Evolutionary conservation across 1,284 basidiomycete species (phyloP), one percentile per base, ranked within the genome.

Genomic region (Wolfiporia cocos): DNA sequence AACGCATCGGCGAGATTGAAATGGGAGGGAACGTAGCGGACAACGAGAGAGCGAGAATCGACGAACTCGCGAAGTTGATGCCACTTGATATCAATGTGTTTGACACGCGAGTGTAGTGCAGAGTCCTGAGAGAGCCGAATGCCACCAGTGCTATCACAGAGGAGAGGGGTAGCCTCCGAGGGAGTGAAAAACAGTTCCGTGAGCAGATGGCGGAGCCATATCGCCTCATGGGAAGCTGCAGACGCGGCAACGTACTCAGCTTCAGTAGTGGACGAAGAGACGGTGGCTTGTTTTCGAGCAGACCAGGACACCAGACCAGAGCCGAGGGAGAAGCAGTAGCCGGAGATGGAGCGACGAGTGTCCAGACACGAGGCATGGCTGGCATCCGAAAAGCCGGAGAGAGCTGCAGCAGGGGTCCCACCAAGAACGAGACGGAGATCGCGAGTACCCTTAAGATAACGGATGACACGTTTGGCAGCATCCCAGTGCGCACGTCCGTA

Each of bases 351-450:
- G 5, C 43, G 43, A 3, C 49, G 44, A 18, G 54, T 38, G 22
- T 48, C 44, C 0, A 19, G 31, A 12, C 48, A 44, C 3, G 29
- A 4, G 2, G 48, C 51, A 19, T 37, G 39, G 42, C 50, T 65
- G 0, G 69, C 61, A 49, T 77, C 71, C 0, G 63, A 58, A 48
- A 58, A 75, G 0, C 65, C 69, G 6, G 55, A 14, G 0, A 73
- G 53, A 12, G 5, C 24, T 4, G 42, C 32, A 2, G 29, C 33
- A 4, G 40, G 33, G 2, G 19, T 23, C 2, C 62, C 59, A 5
- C 51, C 50, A 11, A 53, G 47, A 17, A 37, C 0, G 43, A 53
- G 46, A 0, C 34, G 4, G 12, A 42, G 31, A 18, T 23, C 19
- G 3, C 44, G 41, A 24, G 51, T 60, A 4, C 51, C 56, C 21